Percentiles rank a stretch among this genome's conserved stretches.
Conservation (phyloP, 2,329 filamentous ascomycete species). For the Aureobasidium pullulans region DNA sequence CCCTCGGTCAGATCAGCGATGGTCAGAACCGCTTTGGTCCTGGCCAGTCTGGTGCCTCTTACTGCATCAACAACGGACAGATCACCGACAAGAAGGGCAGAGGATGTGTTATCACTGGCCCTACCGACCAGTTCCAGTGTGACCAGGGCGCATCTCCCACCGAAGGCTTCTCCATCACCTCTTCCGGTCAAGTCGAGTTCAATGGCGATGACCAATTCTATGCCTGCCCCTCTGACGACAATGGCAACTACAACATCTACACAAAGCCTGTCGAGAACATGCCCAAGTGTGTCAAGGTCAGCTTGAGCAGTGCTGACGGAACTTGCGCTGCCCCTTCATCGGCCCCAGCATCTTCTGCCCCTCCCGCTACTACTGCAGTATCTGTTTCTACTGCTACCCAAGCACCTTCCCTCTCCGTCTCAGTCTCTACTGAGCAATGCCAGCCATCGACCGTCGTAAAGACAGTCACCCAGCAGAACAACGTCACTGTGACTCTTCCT, state of each 20-base stretch:
- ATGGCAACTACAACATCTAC: conserved; percentile 38
- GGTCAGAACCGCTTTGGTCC: conserved; percentile 52
- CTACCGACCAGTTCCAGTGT: conserved; percentile 52
- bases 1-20: conserved; percentile 51
- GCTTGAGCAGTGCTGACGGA: conserved; percentile 9
- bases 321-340: conserved; percentile 15
- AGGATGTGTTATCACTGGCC: conserved; percentile 54
- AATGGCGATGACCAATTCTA: conserved; percentile 47
- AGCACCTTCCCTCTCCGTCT: neutral
- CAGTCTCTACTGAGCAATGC: neutral
- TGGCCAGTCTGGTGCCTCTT: conserved; percentile 31
- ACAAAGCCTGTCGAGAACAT: conserved; percentile 15
- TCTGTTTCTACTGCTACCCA: neutral
- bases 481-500: neutral
- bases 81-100: conserved; percentile 49
- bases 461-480: conserved; percentile 1
- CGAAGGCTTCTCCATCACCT: conserved; percentile 48
- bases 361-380: neutral
- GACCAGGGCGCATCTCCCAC: conserved; percentile 39
- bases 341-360: neutral
- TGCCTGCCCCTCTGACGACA: conserved; percentile 49
- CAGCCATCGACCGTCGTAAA: neutral
- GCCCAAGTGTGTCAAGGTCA: conserved; percentile 6
- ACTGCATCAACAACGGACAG: conserved; percentile 44
- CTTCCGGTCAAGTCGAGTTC: conserved; percentile 45